Conservation (phyloP, 2,329 filamentous ascomycete genomes). For the Trichoderma cornu-damae region DNA sequence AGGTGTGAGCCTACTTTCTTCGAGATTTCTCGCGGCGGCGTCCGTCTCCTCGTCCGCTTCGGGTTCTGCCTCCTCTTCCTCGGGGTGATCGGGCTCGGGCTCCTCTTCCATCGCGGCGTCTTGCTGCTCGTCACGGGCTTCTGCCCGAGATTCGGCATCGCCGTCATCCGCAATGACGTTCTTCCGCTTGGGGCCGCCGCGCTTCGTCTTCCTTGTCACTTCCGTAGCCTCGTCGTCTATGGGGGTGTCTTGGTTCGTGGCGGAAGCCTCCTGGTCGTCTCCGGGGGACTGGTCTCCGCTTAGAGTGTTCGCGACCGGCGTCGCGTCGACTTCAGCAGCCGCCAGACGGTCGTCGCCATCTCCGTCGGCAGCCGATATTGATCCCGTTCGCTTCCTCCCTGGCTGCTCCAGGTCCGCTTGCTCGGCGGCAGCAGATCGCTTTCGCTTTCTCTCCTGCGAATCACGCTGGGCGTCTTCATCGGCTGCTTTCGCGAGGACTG, state of each 20-base stretch:
- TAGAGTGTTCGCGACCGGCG: conserved; percentile 31
- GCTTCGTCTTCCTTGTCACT: conserved; percentile 38
- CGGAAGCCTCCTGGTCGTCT: conserved; percentile 42
- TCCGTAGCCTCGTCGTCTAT: conserved; percentile 32
- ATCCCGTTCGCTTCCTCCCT: conserved; percentile 50
- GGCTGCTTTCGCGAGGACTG: conserved; percentile 27
- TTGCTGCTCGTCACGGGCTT: conserved; percentile 30
- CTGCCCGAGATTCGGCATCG: conserved; percentile 31
- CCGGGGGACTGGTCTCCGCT: conserved; percentile 39
- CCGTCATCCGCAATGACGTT: conserved; percentile 26
- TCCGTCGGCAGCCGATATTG: conserved; percentile 39
- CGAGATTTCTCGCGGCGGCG: conserved; percentile 54
- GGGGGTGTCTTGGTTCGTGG: conserved; percentile 27
- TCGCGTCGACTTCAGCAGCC: conserved; percentile 31
- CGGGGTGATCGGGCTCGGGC: conserved; percentile 46
- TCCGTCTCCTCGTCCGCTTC: conserved; percentile 58
- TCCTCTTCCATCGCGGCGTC: conserved; percentile 39
- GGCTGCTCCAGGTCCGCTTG: conserved; percentile 45
- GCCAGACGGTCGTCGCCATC: conserved; percentile 32
- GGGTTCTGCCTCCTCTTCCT: conserved; percentile 47
- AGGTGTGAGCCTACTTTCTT: conserved; percentile 51
- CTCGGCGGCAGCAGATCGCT: conserved; percentile 44
- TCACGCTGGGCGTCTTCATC: conserved; percentile 33
- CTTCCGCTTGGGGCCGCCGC: conserved; percentile 39
- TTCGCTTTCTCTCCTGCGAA: conserved; percentile 43